A percentile compares a stretch with the other conserved stretches of the same genome.
Evolutionary conservation across 768 basidiomycete species (phyloP).

Genomic region (Paxillus rubicundulus): DNA sequence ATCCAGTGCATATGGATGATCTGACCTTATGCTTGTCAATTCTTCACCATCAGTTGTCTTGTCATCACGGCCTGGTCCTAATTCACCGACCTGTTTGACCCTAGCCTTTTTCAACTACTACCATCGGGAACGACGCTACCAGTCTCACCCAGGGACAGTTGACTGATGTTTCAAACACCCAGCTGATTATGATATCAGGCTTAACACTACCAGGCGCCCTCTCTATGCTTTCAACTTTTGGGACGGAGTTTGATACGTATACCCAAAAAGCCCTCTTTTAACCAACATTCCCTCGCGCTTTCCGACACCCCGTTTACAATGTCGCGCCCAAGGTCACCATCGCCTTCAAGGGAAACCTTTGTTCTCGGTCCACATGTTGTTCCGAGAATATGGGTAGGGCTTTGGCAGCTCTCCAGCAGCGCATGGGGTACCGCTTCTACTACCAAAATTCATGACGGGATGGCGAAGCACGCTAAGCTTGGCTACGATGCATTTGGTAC

Average conservation of each 20-base stretch:
- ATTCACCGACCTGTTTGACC: too few species aligned
- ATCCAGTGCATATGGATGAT: slow-evolving; percentile 4
- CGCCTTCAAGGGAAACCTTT: slow-evolving; percentile 42
- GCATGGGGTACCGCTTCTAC: slow-evolving; percentile 80
- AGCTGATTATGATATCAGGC: neutral
- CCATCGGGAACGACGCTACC: too few species aligned
- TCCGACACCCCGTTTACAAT: slow-evolving; percentile 15
- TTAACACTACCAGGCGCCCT: slow-evolving; percentile 3
- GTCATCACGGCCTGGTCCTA: too few species aligned
- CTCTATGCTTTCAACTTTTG: slow-evolving; percentile 10
- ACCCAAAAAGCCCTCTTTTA: slow-evolving; percentile 18
- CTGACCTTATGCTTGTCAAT: too few species aligned
- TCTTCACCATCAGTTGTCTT: too few species aligned
- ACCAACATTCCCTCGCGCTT: slow-evolving; percentile 7
- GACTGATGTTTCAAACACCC: slow-evolving; percentile 9
- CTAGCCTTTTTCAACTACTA: too few species aligned
- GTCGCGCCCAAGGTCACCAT: slow-evolving; percentile 15
- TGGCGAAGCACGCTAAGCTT: slow-evolving; percentile 58
- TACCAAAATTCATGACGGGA: slow-evolving; percentile 60
- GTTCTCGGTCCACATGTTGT: slow-evolving; percentile 53
- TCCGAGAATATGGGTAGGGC: slow-evolving; percentile 71
- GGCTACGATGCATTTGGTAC: slow-evolving; percentile 51
- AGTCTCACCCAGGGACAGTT: too few species aligned
- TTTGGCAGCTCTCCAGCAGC: slow-evolving; percentile 85
- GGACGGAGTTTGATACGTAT: slow-evolving; percentile 33